A percentile compares a stretch with the other conserved stretches of the same genome.
phyloP scores from a whole-genome alignment of 352 stramenopile genomes.

The Phytophthora multivora region DNA sequence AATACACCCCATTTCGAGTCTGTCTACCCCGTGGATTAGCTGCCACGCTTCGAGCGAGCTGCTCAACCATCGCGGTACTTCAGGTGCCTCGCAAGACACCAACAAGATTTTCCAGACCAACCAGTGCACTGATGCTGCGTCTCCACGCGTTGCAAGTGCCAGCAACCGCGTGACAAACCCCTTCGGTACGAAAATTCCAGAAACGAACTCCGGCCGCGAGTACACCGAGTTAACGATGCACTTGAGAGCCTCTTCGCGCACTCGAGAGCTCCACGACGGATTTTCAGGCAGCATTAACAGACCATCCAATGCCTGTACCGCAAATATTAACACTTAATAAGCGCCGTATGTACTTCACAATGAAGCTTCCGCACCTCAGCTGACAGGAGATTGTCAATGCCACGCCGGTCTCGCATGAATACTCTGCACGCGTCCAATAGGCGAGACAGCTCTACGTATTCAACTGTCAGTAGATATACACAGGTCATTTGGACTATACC shows the following conservation, averaged over 20 bases:
- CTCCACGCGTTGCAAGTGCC: slow-evolving; percentile 25
- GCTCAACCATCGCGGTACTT: slow-evolving; percentile 33
- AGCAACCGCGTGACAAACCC: slow-evolving; percentile 35
- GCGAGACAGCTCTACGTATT: slow-evolving; percentile 2
- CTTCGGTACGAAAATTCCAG: slow-evolving; percentile 28
- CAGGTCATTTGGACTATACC: background rate
- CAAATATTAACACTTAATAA: background rate
- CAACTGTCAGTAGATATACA: background rate
- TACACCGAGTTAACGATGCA: slow-evolving; percentile 76
- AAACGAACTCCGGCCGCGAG: slow-evolving; percentile 60
- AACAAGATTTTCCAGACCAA: slow-evolving; percentile 69
- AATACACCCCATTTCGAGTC: background rate
- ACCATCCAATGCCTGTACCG: slow-evolving; percentile 37
- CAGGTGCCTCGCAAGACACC: slow-evolving; percentile 49
- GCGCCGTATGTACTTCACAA: background rate
- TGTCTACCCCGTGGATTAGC: slow-evolving; percentile 45
- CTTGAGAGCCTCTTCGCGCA: slow-evolving; percentile 64
- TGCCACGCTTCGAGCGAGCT: slow-evolving; percentile 45
- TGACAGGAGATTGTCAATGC: slow-evolving; percentile 61
- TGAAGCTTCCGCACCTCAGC: slow-evolving; percentile 31
- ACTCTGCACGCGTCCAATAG: slow-evolving; percentile 56
- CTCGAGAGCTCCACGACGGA: slow-evolving; percentile 4
- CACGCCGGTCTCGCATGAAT: slow-evolving; percentile 71
- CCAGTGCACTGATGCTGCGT: slow-evolving; percentile 43
- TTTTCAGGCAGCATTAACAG: slow-evolving; percentile 40